Evolutionary conservation across 345 rosid genomes (phyloP).

Genomic region (Populus davidiana): DNA sequence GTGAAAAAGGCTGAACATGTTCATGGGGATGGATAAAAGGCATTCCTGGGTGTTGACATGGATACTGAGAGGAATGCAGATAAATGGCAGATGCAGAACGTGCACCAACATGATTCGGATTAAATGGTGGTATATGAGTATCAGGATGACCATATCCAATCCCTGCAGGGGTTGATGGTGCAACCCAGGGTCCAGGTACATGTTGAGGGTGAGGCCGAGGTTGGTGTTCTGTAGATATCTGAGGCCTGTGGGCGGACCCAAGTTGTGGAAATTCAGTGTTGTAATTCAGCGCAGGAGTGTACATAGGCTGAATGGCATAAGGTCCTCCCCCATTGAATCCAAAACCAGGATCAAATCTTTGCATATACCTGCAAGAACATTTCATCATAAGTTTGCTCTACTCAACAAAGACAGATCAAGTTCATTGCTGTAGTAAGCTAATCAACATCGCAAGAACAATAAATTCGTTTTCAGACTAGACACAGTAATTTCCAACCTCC

Average conservation of each 20-base stretch:
- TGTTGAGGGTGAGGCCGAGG: slow-evolving; percentile 55
- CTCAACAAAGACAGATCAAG: not conserved
- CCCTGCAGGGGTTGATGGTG: slow-evolving; percentile 49
- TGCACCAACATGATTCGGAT: slow-evolving; percentile 54
- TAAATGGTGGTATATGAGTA: slow-evolving; percentile 57
- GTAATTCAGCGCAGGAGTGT: slow-evolving; percentile 68
- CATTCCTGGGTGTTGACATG: slow-evolving; percentile 68
- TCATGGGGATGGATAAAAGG: slow-evolving; percentile 57
- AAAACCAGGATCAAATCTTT: slow-evolving; percentile 82
- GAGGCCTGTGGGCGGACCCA: slow-evolving; percentile 55
- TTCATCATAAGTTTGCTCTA: not conserved
- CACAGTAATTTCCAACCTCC: not conserved
- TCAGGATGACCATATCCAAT: slow-evolving; percentile 76
- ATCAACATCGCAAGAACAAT: not conserved
- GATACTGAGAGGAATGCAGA: slow-evolving; percentile 64
- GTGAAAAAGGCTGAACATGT: slow-evolving; percentile 58
- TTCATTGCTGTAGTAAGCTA: not conserved
- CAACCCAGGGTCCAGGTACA: slow-evolving; percentile 51
- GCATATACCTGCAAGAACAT: slow-evolving; percentile 51
- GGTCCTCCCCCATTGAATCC: slow-evolving; percentile 64
- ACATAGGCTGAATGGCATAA: slow-evolving; percentile 64
- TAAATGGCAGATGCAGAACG: slow-evolving; percentile 50
- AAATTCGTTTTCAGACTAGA: not conserved
- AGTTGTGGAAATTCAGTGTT: slow-evolving; percentile 87
- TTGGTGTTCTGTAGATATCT: slow-evolving; percentile 60